A percentile compares a stretch with the other conserved stretches of the same genome.
Evolutionary conservation across 2,329 filamentous ascomycete species (phyloP).

Genomic region (Aspergillus sp.): DNA sequence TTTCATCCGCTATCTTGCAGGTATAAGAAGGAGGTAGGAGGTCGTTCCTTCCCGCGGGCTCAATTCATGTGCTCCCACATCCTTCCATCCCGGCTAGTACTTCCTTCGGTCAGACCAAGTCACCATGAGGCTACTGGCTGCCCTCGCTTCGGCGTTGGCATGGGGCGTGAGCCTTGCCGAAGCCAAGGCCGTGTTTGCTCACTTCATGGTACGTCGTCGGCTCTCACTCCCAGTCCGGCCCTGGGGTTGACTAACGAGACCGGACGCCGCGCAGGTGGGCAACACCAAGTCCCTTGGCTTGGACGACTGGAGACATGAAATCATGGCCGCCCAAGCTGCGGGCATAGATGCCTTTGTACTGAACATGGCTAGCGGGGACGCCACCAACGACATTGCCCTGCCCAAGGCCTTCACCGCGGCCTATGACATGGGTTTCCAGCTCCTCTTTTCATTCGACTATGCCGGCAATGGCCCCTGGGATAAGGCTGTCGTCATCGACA

Average conservation of each 20-base stretch:
- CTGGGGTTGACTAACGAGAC: too few relatives aligned
- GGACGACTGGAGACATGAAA: not conserved
- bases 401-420: conserved; percentile 31
- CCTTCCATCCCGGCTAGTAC: not conserved
- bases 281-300: not conserved
- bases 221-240: not conserved
- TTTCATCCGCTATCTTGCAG: not conserved
- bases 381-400: conserved; percentile 25
- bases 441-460: conserved; percentile 47
- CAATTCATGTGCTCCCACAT: not conserved
- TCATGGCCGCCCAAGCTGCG: conserved; percentile 33
- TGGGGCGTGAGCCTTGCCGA: conserved; percentile 8
- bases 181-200: conserved; percentile 9
- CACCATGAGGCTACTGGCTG: conserved; percentile 9
- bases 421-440: conserved; percentile 30
- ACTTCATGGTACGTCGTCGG: not conserved
- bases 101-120: not conserved
- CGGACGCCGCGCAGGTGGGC: not conserved
- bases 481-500: conserved; percentile 26
- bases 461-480: conserved; percentile 37
- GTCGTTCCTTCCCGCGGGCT: not conserved
- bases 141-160: conserved; percentile 11
- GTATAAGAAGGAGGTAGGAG: not conserved
- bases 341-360: conserved; percentile 48
- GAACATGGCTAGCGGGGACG: conserved; percentile 39